These are phyloP conservation scores for Venturia effusa DNA, from an alignment of 2,329 filamentous ascomycete genomes.

Conservation along the genomic window DNA sequence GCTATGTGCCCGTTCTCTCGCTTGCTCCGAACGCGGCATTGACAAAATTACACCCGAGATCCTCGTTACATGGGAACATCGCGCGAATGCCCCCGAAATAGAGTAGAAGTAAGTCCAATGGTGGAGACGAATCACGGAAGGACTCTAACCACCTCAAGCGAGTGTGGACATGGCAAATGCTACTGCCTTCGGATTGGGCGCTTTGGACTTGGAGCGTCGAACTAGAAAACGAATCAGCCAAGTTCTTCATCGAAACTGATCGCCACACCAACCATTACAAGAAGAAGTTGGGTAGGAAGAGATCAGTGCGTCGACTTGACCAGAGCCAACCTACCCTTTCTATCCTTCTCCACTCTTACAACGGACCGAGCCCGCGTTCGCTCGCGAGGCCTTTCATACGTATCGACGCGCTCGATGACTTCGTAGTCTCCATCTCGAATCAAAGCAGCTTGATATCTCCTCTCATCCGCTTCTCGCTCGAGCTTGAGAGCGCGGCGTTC, in stretches of 20 bases:
- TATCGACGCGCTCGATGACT: slow-evolving; percentile 47
- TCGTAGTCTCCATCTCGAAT: slow-evolving; percentile 44
- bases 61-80: neutral
- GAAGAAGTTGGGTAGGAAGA: slow-evolving; percentile 5
- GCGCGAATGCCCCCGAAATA: neutral
- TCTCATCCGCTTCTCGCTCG: slow-evolving; percentile 41
- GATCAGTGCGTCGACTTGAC: slow-evolving; percentile 56
- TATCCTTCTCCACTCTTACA: slow-evolving; percentile 72
- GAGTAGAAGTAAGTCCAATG: neutral
- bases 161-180: slow-evolving; percentile 13
- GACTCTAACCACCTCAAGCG: neutral
- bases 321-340: slow-evolving; percentile 91
- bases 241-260: neutral
- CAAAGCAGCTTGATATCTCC: slow-evolving; percentile 18
- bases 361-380: slow-evolving; percentile 35
- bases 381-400: slow-evolving; percentile 26
- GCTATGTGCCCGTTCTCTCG: neutral
- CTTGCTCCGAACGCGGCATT: neutral
- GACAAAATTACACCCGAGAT: neutral
- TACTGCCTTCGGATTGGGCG: slow-evolving; percentile 12
- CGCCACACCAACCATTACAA: slow-evolving; percentile 4
- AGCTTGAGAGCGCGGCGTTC: slow-evolving; percentile 49
- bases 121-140: neutral
- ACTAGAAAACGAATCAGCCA: neutral
- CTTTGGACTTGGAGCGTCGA: slow-evolving; percentile 3